Conservation (phyloP, 2,329 filamentous ascomycete species). For the Colletotrichum euphorbiae region DNA sequence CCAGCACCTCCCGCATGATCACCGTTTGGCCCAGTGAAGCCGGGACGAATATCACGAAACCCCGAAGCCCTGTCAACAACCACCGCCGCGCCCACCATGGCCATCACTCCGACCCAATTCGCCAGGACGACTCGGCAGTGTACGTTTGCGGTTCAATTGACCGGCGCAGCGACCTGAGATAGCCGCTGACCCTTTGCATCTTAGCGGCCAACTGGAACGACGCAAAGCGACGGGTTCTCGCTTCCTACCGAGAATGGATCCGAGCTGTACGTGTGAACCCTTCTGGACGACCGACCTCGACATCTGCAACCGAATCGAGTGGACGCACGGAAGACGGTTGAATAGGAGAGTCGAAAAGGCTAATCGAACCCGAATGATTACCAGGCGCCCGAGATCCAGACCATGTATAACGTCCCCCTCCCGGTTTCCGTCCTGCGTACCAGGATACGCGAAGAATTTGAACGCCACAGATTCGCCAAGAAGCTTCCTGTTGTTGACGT, state of each 20-base stretch:
- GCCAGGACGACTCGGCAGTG: slow-evolving; percentile 83
- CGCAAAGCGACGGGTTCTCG: slow-evolving; percentile 87
- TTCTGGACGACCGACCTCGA: slow-evolving; percentile 15
- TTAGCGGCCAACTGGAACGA: slow-evolving; percentile 90
- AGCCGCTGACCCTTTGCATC: slow-evolving; percentile 49
- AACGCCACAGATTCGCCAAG: slow-evolving; percentile 92
- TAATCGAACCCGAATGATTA: slow-evolving; percentile 8
- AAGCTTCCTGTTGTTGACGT: slow-evolving; percentile 91
- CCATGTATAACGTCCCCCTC: slow-evolving; percentile 94
- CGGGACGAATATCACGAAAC: slow-evolving; percentile 41
- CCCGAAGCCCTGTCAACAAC: slow-evolving; percentile 47
- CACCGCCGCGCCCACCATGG: slow-evolving; percentile 70
- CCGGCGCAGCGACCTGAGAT: neutral
- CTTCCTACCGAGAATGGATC: slow-evolving; percentile 95
- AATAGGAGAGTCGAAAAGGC: neutral
- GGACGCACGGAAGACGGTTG: neutral
- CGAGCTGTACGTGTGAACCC: slow-evolving; percentile 79
- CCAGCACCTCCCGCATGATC: slow-evolving; percentile 34
- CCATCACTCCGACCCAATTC: slow-evolving; percentile 93
- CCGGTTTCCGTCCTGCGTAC: slow-evolving; percentile 90
- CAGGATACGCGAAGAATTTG: slow-evolving; percentile 96
- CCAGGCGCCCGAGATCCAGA: slow-evolving; percentile 95
- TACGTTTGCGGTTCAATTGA: slow-evolving; percentile 57
- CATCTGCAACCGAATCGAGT: neutral
- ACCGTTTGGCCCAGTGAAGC: slow-evolving; percentile 16